These are phyloP conservation scores for Kernera saxatilis DNA, from an alignment of 345 rosid genomes.

Conservation along the genomic window DNA sequence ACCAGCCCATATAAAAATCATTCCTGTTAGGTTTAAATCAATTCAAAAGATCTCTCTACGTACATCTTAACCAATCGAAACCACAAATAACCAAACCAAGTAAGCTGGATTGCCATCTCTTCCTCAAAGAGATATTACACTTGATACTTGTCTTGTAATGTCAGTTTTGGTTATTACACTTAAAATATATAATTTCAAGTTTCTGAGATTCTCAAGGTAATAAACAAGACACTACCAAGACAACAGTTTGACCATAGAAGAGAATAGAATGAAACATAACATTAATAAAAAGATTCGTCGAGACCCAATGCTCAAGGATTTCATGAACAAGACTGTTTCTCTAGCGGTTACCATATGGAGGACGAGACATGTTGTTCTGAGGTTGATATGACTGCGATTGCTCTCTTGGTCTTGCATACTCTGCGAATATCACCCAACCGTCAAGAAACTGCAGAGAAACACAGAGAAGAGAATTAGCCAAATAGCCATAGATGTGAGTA, in stretches of 20 bases:
- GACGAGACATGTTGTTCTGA: constrained; percentile 31
- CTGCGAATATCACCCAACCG: constrained; percentile 84
- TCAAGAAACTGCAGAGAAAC: constrained; percentile 52
- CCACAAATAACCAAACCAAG: not conserved
- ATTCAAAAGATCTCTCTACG: not conserved
- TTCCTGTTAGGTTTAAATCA: not conserved
- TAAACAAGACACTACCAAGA: not conserved
- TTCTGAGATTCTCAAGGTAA: not conserved
- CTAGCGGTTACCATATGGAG: constrained; percentile 35
- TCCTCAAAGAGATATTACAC: not conserved
- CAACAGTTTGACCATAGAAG: not conserved
- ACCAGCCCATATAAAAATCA: not conserved
- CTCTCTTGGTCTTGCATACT: constrained; percentile 57
- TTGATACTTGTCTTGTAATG: not conserved
- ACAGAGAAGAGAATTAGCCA: not conserved
- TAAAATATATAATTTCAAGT: not conserved
- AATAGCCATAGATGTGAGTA: not conserved
- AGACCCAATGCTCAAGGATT: not conserved
- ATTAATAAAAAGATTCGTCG: not conserved
- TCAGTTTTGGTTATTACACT: not conserved
- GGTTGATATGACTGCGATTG: constrained; percentile 22
- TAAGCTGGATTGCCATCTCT: not conserved
- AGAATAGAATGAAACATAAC: not conserved
- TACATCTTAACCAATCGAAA: not conserved
- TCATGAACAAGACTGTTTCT: not conserved